Evolutionary conservation across 2,329 filamentous ascomycete genomes (phyloP).

Genomic region (Cladosporium phlei): DNA sequence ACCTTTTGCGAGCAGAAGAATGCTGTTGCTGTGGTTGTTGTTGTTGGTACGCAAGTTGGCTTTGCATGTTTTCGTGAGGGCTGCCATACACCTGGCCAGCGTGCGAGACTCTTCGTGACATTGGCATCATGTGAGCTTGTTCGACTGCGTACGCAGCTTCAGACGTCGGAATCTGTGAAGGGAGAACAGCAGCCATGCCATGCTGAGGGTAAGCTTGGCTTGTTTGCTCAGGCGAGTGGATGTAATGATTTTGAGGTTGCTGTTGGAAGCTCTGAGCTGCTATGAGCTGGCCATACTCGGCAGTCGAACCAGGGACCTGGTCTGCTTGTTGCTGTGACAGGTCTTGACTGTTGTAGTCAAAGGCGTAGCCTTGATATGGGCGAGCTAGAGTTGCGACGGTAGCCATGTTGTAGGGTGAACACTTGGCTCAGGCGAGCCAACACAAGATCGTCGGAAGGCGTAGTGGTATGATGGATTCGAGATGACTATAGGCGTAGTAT

Average conservation of each 20-base stretch:
- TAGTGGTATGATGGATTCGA: too few relatives aligned
- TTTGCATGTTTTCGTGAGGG: constrained; percentile 12
- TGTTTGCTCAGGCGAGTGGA: constrained; percentile 13
- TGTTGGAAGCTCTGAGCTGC: constrained; percentile 23
- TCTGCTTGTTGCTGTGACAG: constrained; percentile 39
- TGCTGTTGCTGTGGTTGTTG: constrained; percentile 8
- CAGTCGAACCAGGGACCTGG: constrained; percentile 15
- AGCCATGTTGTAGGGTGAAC: background rate
- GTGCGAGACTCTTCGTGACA: constrained; percentile 9
- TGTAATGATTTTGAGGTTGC: constrained; percentile 12
- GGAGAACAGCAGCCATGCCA: constrained; percentile 25
- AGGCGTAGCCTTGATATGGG: constrained; percentile 42
- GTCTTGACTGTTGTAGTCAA: constrained; percentile 43
- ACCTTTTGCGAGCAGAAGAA: constrained; percentile 37
- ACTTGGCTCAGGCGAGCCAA: background rate
- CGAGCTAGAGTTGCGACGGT: constrained; percentile 44
- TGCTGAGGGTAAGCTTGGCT: constrained; percentile 25
- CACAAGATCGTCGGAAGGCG: too few relatives aligned
- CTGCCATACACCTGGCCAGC: constrained; percentile 8
- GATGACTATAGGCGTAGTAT: constrained; percentile 11
- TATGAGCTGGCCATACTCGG: constrained; percentile 23
- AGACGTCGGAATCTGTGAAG: constrained; percentile 25
- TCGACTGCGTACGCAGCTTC: constrained; percentile 26
- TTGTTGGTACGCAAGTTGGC: constrained; percentile 10
- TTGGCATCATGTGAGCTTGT: constrained; percentile 25